These are phyloP conservation scores for Arthrobotrys iridis DNA, from an alignment of 2,329 filamentous ascomycete species.

Conservation along the genomic window DNA sequence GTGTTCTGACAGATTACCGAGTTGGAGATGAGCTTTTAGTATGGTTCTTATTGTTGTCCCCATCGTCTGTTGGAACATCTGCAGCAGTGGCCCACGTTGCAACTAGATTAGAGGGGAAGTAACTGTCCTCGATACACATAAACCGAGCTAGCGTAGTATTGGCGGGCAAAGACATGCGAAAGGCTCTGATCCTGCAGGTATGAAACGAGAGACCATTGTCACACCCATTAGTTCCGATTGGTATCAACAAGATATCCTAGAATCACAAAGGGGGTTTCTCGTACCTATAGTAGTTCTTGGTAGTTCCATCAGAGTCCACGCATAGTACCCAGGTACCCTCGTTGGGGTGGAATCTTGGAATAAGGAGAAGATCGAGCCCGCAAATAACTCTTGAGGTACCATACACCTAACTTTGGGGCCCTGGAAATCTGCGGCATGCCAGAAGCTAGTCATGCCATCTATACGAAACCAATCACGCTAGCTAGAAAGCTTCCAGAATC, in stretches of 20 bases:
- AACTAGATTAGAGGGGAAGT: neutral
- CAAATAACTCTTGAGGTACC: neutral
- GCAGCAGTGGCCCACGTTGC: constrained; percentile 2
- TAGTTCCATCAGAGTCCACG: no score
- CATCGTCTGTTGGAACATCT: constrained; percentile 15
- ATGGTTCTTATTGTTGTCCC: neutral
- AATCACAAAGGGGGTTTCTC: no score
- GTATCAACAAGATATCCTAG: neutral
- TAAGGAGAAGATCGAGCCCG: neutral
- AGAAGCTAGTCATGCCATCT: neutral
- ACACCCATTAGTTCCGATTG: neutral
- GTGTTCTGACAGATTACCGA: neutral
- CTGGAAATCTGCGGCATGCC: neutral
- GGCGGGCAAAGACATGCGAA: neutral
- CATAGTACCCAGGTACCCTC: neutral
- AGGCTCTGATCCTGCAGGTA: neutral
- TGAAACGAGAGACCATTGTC: constrained; percentile 13
- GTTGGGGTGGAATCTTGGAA: neutral
- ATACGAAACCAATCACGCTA: neutral
- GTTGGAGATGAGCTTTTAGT: neutral
- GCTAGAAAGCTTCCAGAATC: neutral
- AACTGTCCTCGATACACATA: neutral
- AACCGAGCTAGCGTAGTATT: neutral
- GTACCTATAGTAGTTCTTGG: no score
- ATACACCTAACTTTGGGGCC: neutral